Base-by-base conservation (phyloP, 1,284 basidiomycete species). In the Sanguinoderma infundibulare region DNA sequence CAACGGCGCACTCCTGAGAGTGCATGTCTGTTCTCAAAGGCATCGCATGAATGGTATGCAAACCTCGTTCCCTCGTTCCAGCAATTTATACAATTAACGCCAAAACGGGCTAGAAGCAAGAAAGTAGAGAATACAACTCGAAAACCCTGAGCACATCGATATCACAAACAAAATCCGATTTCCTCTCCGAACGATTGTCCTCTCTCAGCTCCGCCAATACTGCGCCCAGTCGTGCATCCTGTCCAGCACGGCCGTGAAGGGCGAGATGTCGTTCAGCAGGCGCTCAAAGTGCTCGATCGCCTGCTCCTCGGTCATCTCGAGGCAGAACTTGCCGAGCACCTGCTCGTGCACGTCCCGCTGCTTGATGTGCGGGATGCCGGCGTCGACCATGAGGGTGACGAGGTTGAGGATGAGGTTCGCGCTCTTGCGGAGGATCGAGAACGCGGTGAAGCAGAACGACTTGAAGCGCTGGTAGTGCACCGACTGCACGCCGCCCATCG, bases 341-440 rank as follows among this genome's bases (percentile, higher is more conserved):
- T 96, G 89, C 68, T 88, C 88, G 64, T 89, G 86, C 4, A 94
- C 90, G 70, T 93, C 90, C n/a, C 90, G 88, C 68, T 93, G 89
- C 72, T 96, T 94, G 80, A 99, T 98, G 72, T 99, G 97, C 12
- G 96, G 96, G 30, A 99, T 98, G 69, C 98, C 96, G 0, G 96
- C 97, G 69, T 98, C 96, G 8, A 97, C 91, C 98, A 99, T 99
- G 53, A 99, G 85, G 1, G 95, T 91, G 17, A 99, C 92, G 61
- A 99, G 80, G 77, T 99, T 99, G 61, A 99, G 83, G 60, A 99
- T 98, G 44, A 99, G 86, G 78, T 98, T 99, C n/a, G 97, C 94
- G 73, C 92, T 95, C 83, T 98, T 98, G 64, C 98, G 87, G 57
- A 99, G 83, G 70, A 94, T 95, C 59, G 91, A 94, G 77, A 98